Conservation (phyloP, 2,329 filamentous ascomycete genomes). For the Penicillium sp. region DNA sequence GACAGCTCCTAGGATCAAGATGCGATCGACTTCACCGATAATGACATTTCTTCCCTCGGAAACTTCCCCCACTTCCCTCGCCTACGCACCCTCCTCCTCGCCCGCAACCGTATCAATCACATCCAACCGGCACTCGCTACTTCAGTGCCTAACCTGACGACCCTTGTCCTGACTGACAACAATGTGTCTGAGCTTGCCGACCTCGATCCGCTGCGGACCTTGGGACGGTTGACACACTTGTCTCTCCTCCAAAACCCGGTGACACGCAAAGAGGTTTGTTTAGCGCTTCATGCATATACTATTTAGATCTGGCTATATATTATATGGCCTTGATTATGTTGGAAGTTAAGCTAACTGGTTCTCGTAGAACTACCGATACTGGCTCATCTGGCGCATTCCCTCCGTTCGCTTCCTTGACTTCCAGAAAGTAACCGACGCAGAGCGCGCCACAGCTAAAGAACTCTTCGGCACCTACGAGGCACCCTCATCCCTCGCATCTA, state of each 20-base stretch:
- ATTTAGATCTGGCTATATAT: neutral
- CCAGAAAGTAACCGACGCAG: constrained; percentile 81
- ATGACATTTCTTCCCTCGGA: constrained; percentile 83
- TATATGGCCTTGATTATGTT: neutral
- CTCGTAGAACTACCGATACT: constrained; percentile 81
- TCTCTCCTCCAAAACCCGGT: constrained; percentile 85
- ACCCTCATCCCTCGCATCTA: constrained; percentile 76
- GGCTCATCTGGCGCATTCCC: constrained; percentile 84
- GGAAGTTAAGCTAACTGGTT: constrained; percentile 7
- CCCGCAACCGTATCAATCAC: constrained; percentile 79
- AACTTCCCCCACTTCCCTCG: constrained; percentile 93
- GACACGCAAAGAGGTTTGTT: constrained; percentile 80
- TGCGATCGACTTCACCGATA: constrained; percentile 97
- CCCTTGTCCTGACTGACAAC: constrained; percentile 81
- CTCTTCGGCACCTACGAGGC: constrained; percentile 77
- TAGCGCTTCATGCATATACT: neutral
- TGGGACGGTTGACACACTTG: constrained; percentile 73
- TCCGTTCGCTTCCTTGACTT: constrained; percentile 89
- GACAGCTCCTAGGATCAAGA: constrained; percentile 74
- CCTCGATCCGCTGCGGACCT: constrained; percentile 72
- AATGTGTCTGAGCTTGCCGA: constrained; percentile 81
- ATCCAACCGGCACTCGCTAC: constrained; percentile 75
- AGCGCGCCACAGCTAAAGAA: constrained; percentile 72
- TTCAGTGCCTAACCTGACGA: constrained; percentile 77
- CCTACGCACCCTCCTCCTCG: constrained; percentile 81